phyloP scores from a whole-genome alignment of 2,329 filamentous ascomycete species.

The Aureobasidium leucospermi region DNA sequence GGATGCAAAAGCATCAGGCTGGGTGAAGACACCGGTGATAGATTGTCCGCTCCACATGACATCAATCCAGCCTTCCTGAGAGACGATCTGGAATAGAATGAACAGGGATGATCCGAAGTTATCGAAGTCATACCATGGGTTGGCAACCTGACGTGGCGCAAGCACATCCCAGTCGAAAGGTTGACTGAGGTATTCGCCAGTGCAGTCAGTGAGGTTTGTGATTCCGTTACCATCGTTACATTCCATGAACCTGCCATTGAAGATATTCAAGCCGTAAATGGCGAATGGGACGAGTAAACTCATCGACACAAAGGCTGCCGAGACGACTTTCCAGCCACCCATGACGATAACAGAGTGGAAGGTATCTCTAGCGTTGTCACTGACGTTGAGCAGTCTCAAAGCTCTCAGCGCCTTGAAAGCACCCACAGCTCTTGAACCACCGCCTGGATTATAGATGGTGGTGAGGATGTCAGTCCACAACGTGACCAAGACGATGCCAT shows the following conservation, averaged over 20 bases:
- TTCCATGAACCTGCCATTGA: conserved; percentile 68
- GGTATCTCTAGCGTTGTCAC: conserved; percentile 88
- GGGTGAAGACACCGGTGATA: conserved; percentile 68
- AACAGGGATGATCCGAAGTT: conserved; percentile 90
- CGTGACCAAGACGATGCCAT: conserved; percentile 82
- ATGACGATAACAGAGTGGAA: conserved; percentile 95
- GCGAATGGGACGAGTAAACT: conserved; percentile 94
- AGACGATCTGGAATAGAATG: conserved; percentile 97
- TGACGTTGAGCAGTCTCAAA: conserved; percentile 84
- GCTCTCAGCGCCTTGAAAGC: conserved; percentile 96
- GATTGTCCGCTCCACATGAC: conserved; percentile 80
- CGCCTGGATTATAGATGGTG: conserved; percentile 71
- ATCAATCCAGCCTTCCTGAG: conserved; percentile 95
- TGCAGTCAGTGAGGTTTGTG: conserved; percentile 62
- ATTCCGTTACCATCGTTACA: conserved; percentile 70
- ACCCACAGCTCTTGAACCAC: conserved; percentile 82
- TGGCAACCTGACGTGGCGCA: conserved; percentile 71
- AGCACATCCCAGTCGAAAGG: conserved; percentile 82
- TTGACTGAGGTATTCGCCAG: conserved; percentile 69
- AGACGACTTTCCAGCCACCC: conserved; percentile 88
- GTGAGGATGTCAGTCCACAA: conserved; percentile 93
- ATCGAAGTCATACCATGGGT: conserved; percentile 86
- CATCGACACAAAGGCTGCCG: conserved; percentile 86
- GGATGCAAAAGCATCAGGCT: conserved; percentile 61
- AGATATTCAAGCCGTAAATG: conserved; percentile 89